phyloP scores from a whole-genome alignment of 2,329 filamentous ascomycete genomes.

The Emergomyces orientalis region DNA sequence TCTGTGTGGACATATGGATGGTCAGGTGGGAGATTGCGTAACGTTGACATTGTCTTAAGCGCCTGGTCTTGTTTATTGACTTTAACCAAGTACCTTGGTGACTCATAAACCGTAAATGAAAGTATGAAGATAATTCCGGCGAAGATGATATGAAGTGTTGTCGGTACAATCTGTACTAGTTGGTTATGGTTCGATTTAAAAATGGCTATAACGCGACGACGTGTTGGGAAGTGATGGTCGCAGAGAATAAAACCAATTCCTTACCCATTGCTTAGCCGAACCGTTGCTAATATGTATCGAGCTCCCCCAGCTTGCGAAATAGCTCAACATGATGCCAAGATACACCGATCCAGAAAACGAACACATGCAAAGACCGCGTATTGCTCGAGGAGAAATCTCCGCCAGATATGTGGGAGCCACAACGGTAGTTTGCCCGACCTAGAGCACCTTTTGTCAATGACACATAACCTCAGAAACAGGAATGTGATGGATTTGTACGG shows the following conservation, averaged over 20 bases:
- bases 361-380: slow-evolving; percentile 65
- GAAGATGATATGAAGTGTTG: slow-evolving; percentile 68
- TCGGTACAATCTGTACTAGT: slow-evolving; percentile 45
- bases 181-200: neutral
- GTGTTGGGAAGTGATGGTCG: slow-evolving; percentile 3
- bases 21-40: slow-evolving; percentile 39
- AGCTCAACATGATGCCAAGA: slow-evolving; percentile 66
- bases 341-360: slow-evolving; percentile 65
- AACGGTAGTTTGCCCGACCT: slow-evolving; percentile 35
- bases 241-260: neutral
- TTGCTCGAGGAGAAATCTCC: slow-evolving; percentile 58
- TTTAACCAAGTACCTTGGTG: slow-evolving; percentile 62
- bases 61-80: slow-evolving; percentile 47
- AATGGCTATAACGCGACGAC: neutral
- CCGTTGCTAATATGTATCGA: slow-evolving; percentile 42
- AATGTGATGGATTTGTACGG: neutral
- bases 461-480: neutral
- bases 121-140: slow-evolving; percentile 61
- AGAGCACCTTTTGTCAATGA: neutral
- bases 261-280: slow-evolving; percentile 42
- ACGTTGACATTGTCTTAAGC: slow-evolving; percentile 12
- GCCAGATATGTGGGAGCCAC: slow-evolving; percentile 59
- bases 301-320: slow-evolving; percentile 64
- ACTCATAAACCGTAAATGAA: slow-evolving; percentile 60
- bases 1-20: slow-evolving; percentile 38